Base-by-base conservation (phyloP, 371 early-diverging fungal genomes). In the Apophysomyces elegans region DNA sequence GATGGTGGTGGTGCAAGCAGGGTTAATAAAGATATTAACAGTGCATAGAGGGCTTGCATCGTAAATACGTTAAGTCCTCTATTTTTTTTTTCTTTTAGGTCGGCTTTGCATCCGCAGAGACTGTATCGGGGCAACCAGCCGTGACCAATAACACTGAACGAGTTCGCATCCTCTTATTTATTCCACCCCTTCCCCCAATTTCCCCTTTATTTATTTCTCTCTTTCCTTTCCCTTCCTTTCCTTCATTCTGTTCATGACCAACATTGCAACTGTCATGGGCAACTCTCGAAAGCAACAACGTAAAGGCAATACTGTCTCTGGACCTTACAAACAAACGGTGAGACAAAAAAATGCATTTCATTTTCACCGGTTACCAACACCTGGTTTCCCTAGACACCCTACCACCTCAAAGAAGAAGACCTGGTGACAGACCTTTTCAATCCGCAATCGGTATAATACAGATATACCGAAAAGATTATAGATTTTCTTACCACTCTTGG, bases 181-280 rank as follows among this genome's bases (percentile, higher is more conserved):
- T 26, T 26, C 59, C 50, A 47, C 59, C 35, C 41, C 59, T 39
- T 58, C 8, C 35, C 35, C 39, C 59, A 38, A 32, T 39, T 41
- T 36, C 26, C 45, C 32, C 44, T 41, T 21, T 43, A n/a, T 21
- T 43, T 63, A n/a, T 9, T 56, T 63, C 18, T 54, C 46, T 44
- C 26, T 37, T 57, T 56, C 32, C 64, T 56, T 65, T 43, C n/a
- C 64, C 65, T 58, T 35, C 58, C 68, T 57, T 44, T 66, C 39
- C 58, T 58, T 45, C 46, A 45, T 45, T 45, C 16, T 18, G 46
- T 45, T 45, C 46, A 45, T 45, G 46, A 45, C 46, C 46, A n/a
- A 6, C 46, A 45, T 45, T 45, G 16, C 8, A n/a, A 2, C 8
- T 13, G 5, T 18, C 46, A 45, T 45, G 46, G 2, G 12, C 13